Evolutionary conservation across 805 yeast genomes (phyloP), one percentile per base, ranked within the genome.

Genomic region (Monosporozyma aerobia): DNA sequence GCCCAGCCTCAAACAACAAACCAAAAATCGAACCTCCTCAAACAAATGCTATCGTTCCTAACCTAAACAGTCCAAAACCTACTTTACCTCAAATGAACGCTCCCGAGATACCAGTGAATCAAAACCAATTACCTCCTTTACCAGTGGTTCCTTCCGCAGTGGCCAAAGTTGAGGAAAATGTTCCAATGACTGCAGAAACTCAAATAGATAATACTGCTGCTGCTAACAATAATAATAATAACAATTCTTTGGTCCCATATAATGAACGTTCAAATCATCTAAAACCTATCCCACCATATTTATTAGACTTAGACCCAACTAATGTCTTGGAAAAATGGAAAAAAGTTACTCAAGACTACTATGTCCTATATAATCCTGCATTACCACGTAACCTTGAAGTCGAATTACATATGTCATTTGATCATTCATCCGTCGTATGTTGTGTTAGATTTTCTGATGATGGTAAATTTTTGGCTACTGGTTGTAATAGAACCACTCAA

Each of bases 401-500:
- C 49, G 94, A 90, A 49, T 77, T 92, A 57, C 87, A 90, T 60
- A 94, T 87, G 65, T 85, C 96, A 13, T 79, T 92, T 60, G 95
- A 87, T 66, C 98, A 94, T 73, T 79, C 90, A 14, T 86, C 96
- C 1, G 98, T 92, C 46, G 98, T 92, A 49, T 94, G 98, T 75
- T 92, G 98, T 71, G 98, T 92, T 54, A 79, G 95, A 56, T 92
- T 94, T 74, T 83, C 90, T 54, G 82, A 82, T 58, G 96, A 89
- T 68, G 98, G 98, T 57, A 85, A 87, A 71, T 87, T 80, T 65
- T 76, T 92, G 60, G 99, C 98, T 27, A 92, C 98, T 14, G 99
- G 99, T 48, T 90, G 97, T 75, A 94, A 92, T 74, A 88, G 90
- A 67, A 81, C 95, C 44, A 94, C 98, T 2, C 97, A 90, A 70